Evolutionary conservation across 768 basidiomycete species (phyloP), one percentile per base, ranked within the genome.

Genomic region (Rhodocollybia butyracea): DNA sequence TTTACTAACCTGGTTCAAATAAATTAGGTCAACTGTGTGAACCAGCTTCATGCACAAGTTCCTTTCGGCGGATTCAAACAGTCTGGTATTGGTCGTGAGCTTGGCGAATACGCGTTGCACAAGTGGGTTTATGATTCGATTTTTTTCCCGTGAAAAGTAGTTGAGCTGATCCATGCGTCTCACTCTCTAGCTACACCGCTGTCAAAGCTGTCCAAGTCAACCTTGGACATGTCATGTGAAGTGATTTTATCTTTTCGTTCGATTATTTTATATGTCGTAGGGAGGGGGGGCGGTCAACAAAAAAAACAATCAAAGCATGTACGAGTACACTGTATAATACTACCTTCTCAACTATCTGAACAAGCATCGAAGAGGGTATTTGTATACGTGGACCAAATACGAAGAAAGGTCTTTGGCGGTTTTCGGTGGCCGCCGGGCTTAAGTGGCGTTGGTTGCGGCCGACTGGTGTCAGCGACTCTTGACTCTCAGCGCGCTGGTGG

Each of bases 1-100:
- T 41, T 31, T n/a, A 22, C 8, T 31, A 17, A 41, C 11, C 40
- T 5, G 10, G 26, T 39, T 29, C 13, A 5, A 26, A 24, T 29
- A 38, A 21, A 15, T 13, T 22, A 75, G 76, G 68, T 79, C 51
- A 80, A 80, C 66, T 77, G 73, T 46, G 64, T 68, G 31, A 75
- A 76, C 63, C 60, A 63, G 46, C 65, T 80, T 13, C 73, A 83
- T 61, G 65, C 76, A 15, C 68, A 74, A 51, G 70, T 86, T 40
- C 86, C 86, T 7, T 88, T 87, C 64, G 85, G 86, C 50, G 86
- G 87, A 41, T 89, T 75, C 77, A 89, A 88, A 76, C 83, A 87
- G 68, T 82, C 80, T 29, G 88, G 86, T 54, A 80, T 88, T 56
- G 88, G 86, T 12, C 75, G 86, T 55, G 87, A 88, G 66, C 70